Evolutionary conservation across 257 asterid genomes (phyloP).

Genomic region (Scutellaria galericulata): DNA sequence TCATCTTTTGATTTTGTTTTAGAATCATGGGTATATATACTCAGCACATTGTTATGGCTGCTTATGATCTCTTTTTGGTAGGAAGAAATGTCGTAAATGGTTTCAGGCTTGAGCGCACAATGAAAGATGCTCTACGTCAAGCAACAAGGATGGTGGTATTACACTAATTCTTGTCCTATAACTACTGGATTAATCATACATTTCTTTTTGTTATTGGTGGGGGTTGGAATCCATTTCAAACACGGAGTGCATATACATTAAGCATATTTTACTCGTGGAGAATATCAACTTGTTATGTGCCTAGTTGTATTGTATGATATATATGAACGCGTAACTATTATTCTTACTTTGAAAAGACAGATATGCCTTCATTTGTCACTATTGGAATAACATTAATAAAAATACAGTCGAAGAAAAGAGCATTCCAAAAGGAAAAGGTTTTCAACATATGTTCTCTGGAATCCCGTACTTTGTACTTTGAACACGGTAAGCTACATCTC

Average conservation of each 20-base stretch:
- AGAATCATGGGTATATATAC: too few species aligned
- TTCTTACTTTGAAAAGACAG: neutral
- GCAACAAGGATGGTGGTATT: too few species aligned
- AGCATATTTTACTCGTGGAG: neutral
- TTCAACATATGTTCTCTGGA: neutral
- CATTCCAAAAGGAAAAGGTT: too few species aligned
- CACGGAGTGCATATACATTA: too few species aligned
- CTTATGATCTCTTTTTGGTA: too few species aligned
- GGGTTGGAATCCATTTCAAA: neutral
- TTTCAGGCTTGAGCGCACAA: neutral
- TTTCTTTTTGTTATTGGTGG: neutral
- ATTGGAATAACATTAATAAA: neutral
- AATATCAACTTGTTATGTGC: neutral
- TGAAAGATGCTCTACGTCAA: neutral
- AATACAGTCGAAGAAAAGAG: too few species aligned
- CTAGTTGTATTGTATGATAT: too few species aligned
- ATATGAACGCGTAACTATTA: neutral
- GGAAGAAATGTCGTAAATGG: neutral
- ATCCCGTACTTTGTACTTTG: neutral
- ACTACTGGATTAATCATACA: too few species aligned
- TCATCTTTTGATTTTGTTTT: too few species aligned
- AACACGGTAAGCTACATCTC: neutral
- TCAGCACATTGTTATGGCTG: too few species aligned
- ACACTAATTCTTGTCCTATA: too few species aligned
- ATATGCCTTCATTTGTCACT: neutral